Conservation (phyloP, 1,139 yeast genomes). For the Suhomyces yuchorum region DNA sequence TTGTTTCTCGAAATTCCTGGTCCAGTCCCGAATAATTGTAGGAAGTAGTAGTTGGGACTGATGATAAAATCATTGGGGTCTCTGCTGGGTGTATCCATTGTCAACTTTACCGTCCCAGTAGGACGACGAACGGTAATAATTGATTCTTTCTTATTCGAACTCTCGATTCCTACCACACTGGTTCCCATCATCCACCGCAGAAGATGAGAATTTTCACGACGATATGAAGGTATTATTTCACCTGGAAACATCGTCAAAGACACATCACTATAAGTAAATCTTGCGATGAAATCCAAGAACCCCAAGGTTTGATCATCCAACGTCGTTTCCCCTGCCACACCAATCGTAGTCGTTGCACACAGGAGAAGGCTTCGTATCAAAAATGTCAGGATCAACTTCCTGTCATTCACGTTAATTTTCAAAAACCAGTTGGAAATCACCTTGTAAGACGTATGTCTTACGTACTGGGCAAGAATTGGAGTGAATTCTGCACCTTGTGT, state of each 20-base stretch:
- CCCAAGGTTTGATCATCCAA: conserved; percentile 60
- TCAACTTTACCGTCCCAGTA: conserved; percentile 60
- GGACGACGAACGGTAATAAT: conserved; percentile 61
- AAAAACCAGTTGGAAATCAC: conserved; percentile 77
- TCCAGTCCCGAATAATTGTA: conserved; percentile 36
- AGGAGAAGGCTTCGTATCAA: conserved; percentile 59
- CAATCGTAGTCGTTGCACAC: background rate
- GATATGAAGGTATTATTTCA: background rate
- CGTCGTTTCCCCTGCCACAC: conserved; percentile 7
- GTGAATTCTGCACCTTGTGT: conserved; percentile 47
- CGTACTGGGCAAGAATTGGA: conserved; percentile 58
- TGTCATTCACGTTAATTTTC: conserved; percentile 58
- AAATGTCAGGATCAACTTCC: conserved; percentile 63
- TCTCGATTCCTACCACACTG: conserved; percentile 58
- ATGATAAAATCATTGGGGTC: conserved; percentile 10
- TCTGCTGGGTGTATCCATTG: conserved; percentile 40
- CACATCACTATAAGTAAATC: conserved; percentile 68
- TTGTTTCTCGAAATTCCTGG: conserved; percentile 24
- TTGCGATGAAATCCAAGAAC: conserved; percentile 63
- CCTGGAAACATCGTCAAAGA: conserved; percentile 39
- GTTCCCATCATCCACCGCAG: conserved; percentile 64
- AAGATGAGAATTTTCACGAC: background rate
- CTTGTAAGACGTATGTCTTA: conserved; percentile 63
- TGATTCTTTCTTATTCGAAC: conserved; percentile 56
- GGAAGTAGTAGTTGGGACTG: conserved; percentile 32